Evolutionary conservation across 73 alveolate genomes (phyloP), one percentile per base, ranked within the genome.

Genomic region (Paramecium sonneborni): DNA sequence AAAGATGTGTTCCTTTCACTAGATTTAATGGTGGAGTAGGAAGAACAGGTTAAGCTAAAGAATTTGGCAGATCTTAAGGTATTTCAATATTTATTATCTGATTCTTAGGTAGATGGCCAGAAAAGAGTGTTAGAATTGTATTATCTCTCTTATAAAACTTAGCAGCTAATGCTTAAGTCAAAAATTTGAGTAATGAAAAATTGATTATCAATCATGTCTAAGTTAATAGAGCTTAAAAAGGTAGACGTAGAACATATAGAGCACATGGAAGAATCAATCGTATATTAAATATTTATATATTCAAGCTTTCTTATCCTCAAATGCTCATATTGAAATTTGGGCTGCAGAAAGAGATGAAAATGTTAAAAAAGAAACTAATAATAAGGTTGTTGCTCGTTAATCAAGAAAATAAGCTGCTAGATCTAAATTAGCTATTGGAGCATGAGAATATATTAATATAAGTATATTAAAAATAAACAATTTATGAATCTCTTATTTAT

Each of bases 181-280:
- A 97, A 95, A 96, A 96, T 56, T 92, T 97, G 69, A 97, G 95
- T 86, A 93, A 93, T 86, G 99, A 95, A 14, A 97, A 97, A 92
- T 92, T 97, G 91, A 89, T 84, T 35, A 93, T 97, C 92, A 84
- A 95, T 91, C 98, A 96, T 93, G 98, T 94, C 37, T 94, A 93
- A 55, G 99, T 96, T 82, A 95, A 97, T 95, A 95, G 98, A 93
- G 99, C 99, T 21, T 95, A 93, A 62, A 92, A 96, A 92, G 99
- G 99, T 24, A 97, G 99, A 97, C 96, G 99, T 95, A 95, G 99
- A 94, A 97, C 99, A 70, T 97, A 96, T 96, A 96, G 99, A 93
- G 99, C 99, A 74, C 99, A 97, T 93, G 99, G 99, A 89, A 96
- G 99, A 92, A 97, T 97, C 92, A 96, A 96, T 86, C 99, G 94